A percentile compares a stretch with the other conserved stretches of the same genome.
Conservation (phyloP, 2,329 filamentous ascomycete species). For the Aspergillus felis region DNA sequence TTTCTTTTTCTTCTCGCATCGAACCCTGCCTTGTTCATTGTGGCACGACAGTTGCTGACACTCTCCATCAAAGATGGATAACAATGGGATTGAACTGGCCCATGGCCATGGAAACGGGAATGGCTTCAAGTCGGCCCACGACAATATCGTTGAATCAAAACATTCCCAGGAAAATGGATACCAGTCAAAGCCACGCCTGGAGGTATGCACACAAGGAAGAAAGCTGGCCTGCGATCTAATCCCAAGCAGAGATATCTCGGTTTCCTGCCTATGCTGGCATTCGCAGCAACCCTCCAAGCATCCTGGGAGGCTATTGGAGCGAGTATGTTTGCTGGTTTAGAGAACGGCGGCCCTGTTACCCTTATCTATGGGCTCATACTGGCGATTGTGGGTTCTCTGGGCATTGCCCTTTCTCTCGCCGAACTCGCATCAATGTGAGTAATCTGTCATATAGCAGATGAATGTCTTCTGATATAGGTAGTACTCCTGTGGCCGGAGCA, state of each 20-base stretch:
- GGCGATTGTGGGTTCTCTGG: conserved; percentile 26
- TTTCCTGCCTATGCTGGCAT: conserved; percentile 29
- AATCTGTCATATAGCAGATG: not conserved
- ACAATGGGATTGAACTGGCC: not conserved
- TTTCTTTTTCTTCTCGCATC: not conserved
- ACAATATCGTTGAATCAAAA: not conserved
- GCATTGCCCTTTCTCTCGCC: conserved; percentile 27
- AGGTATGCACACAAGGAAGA: not conserved
- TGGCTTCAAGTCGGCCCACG: not conserved
- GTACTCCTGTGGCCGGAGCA: conserved; percentile 23
- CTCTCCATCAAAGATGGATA: not conserved
- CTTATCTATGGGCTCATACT: conserved; percentile 26
- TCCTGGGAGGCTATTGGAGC: conserved; percentile 28
- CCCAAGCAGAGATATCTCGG: conserved; percentile 17
- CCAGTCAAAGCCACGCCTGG: conserved; percentile 1
- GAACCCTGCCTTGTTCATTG: no score
- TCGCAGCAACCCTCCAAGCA: conserved; percentile 30
- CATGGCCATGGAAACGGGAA: not conserved
- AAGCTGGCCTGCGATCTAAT: not conserved
- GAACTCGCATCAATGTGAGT: conserved; percentile 32
- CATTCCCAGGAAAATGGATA: not conserved
- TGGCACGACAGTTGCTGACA: no score
- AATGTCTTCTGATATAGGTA: conserved; percentile 10
- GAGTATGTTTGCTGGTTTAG: conserved; percentile 11
- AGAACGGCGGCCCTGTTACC: conserved; percentile 24